phyloP scores from a whole-genome alignment of 2,329 filamentous ascomycete species.

The Colletotrichum godetiae region DNA sequence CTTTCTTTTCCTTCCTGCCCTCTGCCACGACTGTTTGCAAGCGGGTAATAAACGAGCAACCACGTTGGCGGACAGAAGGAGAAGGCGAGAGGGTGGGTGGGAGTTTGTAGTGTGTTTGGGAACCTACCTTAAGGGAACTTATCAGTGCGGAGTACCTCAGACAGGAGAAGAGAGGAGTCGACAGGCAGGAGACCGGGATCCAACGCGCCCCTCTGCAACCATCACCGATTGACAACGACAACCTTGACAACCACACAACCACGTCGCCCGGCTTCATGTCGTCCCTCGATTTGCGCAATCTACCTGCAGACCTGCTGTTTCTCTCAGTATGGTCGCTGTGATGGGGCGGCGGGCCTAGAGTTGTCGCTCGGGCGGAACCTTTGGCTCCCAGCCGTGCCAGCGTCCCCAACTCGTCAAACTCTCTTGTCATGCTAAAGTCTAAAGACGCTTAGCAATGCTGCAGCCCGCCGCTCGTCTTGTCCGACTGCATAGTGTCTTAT shows the following conservation, averaged over 20 bases:
- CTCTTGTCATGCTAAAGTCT: neutral
- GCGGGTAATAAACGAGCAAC: neutral
- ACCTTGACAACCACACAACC: neutral
- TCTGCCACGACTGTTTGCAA: neutral
- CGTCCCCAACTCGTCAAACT: slow-evolving; percentile 1
- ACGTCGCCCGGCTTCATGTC: neutral
- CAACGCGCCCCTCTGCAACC: neutral
- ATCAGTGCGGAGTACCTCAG: neutral
- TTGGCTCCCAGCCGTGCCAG: neutral
- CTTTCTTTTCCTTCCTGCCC: slow-evolving; percentile 13
- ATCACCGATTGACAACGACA: neutral
- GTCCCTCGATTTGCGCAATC: neutral
- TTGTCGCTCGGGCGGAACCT: neutral
- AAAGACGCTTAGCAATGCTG: neutral
- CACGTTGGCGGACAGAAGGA: neutral
- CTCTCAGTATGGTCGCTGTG: neutral
- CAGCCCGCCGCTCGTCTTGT: neutral
- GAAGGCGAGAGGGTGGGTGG: neutral
- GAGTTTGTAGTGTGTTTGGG: neutral
- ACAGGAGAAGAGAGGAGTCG: neutral
- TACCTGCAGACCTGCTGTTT: slow-evolving; percentile 3
- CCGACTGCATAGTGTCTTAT: neutral
- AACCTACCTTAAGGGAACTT: too few species aligned
- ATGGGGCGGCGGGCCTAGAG: neutral
- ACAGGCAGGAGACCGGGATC: neutral